Evolutionary conservation across 176 grass and related monocot genomes (phyloP).

Genomic region (Typha latifolia): DNA sequence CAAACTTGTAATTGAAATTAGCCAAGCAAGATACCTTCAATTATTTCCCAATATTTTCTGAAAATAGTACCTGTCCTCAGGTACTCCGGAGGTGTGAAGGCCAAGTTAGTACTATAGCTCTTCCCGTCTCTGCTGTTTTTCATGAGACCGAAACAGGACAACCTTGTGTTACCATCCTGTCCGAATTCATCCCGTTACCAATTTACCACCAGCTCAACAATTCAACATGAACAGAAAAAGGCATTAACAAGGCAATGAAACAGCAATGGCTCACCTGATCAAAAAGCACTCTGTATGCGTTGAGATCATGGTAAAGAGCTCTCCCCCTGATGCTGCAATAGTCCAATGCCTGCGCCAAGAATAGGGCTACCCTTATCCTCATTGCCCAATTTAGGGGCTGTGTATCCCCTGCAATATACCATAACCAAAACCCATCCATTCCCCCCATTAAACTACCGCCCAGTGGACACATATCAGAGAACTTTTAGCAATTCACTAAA

Average conservation of each 20-base stretch:
- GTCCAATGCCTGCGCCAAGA: slow-evolving; percentile 37
- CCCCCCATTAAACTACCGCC: background rate
- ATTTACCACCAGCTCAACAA: background rate
- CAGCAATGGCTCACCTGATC: slow-evolving; percentile 25
- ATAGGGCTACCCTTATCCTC: slow-evolving; percentile 44
- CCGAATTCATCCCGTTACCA: background rate
- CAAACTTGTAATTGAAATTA: slow-evolving; percentile 4
- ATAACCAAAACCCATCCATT: slow-evolving; percentile 3
- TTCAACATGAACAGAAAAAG: background rate
- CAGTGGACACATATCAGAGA: background rate
- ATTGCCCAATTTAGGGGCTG: slow-evolving; percentile 44
- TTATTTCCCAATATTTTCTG: background rate
- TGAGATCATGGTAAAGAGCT: slow-evolving; percentile 51
- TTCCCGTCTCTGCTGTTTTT: slow-evolving; percentile 90
- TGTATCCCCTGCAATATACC: slow-evolving; percentile 34
- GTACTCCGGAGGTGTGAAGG: slow-evolving; percentile 91
- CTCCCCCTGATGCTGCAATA: slow-evolving; percentile 37
- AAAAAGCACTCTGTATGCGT: slow-evolving; percentile 52
- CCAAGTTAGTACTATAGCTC: slow-evolving; percentile 87
- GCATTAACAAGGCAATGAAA: background rate
- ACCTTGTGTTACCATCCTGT: slow-evolving; percentile 58
- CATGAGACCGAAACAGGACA: slow-evolving; percentile 89
- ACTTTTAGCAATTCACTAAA: no score
- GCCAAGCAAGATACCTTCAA: background rate
- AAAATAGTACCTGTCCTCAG: slow-evolving; percentile 64